Base-by-base conservation (phyloP, 2,329 filamentous ascomycete genomes). In the Claviceps sp. region DNA sequence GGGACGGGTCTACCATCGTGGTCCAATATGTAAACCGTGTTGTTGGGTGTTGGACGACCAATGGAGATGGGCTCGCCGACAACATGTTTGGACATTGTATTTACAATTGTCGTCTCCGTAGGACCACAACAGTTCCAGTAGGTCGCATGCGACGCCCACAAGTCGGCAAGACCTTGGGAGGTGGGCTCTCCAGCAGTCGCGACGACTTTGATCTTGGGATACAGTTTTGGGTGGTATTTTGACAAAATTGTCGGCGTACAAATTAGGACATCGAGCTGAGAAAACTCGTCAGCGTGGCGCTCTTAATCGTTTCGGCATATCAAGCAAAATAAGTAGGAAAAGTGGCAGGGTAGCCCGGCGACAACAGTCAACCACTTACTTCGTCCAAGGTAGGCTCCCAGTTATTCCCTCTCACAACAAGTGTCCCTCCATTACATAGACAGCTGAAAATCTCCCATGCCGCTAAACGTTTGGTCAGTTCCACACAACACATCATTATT, bases 361-460 rank as follows among this genome's bases (percentile, higher is more conserved):
- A 23, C 51, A 47, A n/a, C n/a, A n/a, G n/a, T n/a, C n/a, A n/a
- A 49, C 8, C 11, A 43, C 40, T 54, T 50, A 78, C 73, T 59
- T 75, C 64, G 44, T 60, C 57, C 4, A 80, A 62, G 7, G 71
- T 70, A 4, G 67, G 62, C 40, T 69, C 62, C 77, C 76, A 79
- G 45, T 68, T 62, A 2, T 72, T 70, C 2, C 72, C 75, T 45
- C 78, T 67, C 43, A 79, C 65, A 45, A 77, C 66, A 45, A 80
- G 64, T 3, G 76, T 79, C 5, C 77, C 77, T 20, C 77, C 77
- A 47, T 80, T 80, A 63, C 76, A 76, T 23, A 80, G 62, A 49
- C 71, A 74, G 1, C 69, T 71, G 8, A 81, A 69, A n/a, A 80
- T 75, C 55, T 81, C 78, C 78, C 78, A 81, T 13, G 77, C 77